Conservation (phyloP, 768 basidiomycete species). For the Podaxis sp. region DNA sequence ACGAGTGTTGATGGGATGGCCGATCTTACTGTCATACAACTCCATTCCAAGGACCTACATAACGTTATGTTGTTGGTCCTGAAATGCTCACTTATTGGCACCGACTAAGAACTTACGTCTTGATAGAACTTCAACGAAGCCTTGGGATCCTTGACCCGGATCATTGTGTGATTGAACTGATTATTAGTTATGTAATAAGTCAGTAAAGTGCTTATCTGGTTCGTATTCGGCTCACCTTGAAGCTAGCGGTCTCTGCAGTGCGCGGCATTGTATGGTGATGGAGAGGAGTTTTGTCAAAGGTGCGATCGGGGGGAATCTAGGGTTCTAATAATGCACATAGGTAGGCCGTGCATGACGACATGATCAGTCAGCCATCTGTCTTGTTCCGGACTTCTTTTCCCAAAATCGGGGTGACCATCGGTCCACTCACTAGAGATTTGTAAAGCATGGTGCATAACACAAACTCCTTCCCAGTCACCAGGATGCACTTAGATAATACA, state of each 20-base stretch:
- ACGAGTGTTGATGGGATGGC: background rate
- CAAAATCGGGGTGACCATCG: background rate
- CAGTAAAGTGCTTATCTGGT: background rate
- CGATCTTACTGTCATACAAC: constrained; percentile 47
- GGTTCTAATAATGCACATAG: background rate
- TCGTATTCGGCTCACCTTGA: constrained; percentile 38
- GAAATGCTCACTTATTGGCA: background rate
- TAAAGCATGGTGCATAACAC: no score
- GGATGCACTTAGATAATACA: no score
- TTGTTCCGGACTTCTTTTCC: background rate
- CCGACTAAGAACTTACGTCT: constrained; percentile 38
- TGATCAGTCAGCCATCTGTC: background rate
- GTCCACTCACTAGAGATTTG: no score
- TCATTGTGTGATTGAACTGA: constrained; percentile 85
- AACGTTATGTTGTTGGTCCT: background rate
- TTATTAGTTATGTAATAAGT: background rate
- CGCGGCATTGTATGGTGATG: constrained; percentile 50
- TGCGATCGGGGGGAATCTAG: background rate
- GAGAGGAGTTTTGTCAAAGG: background rate
- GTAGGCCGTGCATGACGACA: background rate
- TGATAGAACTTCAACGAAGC: constrained; percentile 78
- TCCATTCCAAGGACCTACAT: constrained; percentile 70
- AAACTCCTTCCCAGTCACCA: no score
- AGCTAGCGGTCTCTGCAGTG: constrained; percentile 59
- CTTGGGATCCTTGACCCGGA: constrained; percentile 85